phyloP scores from a whole-genome alignment of 2,329 filamentous ascomycete species.

The Paraphoma chrysanthemicola region DNA sequence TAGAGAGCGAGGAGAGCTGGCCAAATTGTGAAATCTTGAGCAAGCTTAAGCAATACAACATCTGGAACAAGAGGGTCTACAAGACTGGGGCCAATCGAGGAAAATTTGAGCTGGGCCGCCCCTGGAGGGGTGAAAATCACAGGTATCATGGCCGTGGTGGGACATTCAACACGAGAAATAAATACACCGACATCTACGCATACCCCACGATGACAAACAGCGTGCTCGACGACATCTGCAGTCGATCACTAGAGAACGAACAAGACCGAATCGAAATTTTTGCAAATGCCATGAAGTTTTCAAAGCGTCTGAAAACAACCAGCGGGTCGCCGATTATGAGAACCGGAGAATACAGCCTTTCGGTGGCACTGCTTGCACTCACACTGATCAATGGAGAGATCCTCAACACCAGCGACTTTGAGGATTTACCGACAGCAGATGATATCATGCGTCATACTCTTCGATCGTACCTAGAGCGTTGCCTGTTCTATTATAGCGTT shows the following conservation, averaged over 20 bases:
- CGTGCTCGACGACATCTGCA: conserved; percentile 22
- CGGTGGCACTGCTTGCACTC: conserved; percentile 16
- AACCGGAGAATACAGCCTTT: conserved; percentile 16
- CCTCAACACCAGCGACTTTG: not conserved
- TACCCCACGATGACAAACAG: conserved; percentile 20
- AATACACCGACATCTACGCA: not conserved
- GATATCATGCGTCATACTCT: not conserved
- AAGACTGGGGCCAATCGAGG: not conserved
- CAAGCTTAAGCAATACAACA: conserved; percentile 29
- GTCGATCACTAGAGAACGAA: conserved; percentile 13
- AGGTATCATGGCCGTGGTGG: not conserved
- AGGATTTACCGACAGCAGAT: not conserved
- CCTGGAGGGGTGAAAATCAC: not conserved
- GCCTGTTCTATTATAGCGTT: conserved; percentile 9
- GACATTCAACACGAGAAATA: not conserved
- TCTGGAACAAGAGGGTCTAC: conserved; percentile 16
- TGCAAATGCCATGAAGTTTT: conserved; percentile 21
- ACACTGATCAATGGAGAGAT: conserved; percentile 24
- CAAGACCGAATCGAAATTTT: conserved; percentile 24
- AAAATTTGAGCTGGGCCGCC: not conserved
- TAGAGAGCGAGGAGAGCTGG: conserved; percentile 2
- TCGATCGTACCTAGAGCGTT: conserved; percentile 5
- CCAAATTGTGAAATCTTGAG: conserved; percentile 14
- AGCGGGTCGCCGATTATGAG: conserved; percentile 1
- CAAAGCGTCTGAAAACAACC: conserved; percentile 13